Percentiles rank a stretch among this genome's conserved stretches.
phyloP scores from a whole-genome alignment of 106 monocot species.

The Amphibolis antarctica region DNA sequence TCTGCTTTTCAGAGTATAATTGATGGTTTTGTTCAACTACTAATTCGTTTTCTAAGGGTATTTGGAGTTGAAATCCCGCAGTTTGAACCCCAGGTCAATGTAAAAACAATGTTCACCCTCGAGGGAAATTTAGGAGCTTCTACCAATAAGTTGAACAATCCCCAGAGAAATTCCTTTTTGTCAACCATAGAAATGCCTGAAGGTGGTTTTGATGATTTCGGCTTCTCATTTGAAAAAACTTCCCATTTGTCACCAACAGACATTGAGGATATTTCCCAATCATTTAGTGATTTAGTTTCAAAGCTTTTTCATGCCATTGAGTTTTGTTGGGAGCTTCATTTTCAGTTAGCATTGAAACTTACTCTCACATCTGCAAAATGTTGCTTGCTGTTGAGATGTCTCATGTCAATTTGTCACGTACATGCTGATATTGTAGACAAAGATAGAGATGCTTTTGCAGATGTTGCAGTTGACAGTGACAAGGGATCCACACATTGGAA shows the following conservation, averaged over 20 bases:
- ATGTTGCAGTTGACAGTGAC: conserved; percentile 6
- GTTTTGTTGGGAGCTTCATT: conserved; percentile 63
- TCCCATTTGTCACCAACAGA: conserved; percentile 20
- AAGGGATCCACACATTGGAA: conserved; percentile 30
- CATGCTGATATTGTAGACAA: neutral
- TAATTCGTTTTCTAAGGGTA: conserved; percentile 27
- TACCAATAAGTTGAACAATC: conserved; percentile 6
- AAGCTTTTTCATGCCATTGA: conserved; percentile 59
- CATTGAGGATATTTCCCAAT: conserved; percentile 34
- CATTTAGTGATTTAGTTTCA: conserved; percentile 36
- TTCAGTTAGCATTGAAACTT: conserved; percentile 42
- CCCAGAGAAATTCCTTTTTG: neutral
- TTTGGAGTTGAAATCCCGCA: conserved; percentile 31
- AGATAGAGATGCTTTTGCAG: neutral
- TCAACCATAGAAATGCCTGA: conserved; percentile 5
- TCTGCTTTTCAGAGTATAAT: conserved; percentile 53
- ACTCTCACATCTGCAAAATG: conserved; percentile 40
- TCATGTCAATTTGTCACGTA: conserved; percentile 21
- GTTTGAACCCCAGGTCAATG: conserved; percentile 4
- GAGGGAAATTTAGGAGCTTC: conserved; percentile 8
- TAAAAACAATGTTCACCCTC: conserved; percentile 3
- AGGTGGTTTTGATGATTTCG: neutral
- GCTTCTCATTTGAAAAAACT: conserved; percentile 4
- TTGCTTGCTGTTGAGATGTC: conserved; percentile 41
- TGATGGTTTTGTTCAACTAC: conserved; percentile 39